phyloP scores from a whole-genome alignment of 2,329 filamentous ascomycete genomes.

The Clarireedia homoeocarpa region DNA sequence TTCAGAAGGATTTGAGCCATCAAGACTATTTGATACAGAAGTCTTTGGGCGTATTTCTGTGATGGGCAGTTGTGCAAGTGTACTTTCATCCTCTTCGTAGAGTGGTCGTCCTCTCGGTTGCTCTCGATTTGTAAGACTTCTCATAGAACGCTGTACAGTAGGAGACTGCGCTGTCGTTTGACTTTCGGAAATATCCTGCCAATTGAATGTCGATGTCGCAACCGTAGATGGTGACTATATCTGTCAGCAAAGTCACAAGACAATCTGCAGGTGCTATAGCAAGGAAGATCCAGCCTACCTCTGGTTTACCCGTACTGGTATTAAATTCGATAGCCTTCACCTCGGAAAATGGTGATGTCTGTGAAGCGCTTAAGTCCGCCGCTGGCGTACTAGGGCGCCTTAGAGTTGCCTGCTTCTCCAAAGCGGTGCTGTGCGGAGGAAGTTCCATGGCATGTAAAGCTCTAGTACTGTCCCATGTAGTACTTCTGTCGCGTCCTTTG shows the following conservation, averaged over 20 bases:
- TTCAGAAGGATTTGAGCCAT: slow-evolving; percentile 20
- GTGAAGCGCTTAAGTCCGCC: not conserved
- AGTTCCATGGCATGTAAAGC: slow-evolving; percentile 1
- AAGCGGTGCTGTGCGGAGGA: not conserved
- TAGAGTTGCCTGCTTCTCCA: not conserved
- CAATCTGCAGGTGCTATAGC: not conserved
- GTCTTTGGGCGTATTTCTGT: not conserved
- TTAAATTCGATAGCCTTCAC: not conserved
- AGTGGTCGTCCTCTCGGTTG: not conserved
- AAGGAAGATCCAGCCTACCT: not conserved
- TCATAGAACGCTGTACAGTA: not conserved
- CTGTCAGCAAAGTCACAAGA: not conserved
- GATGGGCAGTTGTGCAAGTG: slow-evolving; percentile 1
- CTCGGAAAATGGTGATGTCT: slow-evolving; percentile 2
- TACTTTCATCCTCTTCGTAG: slow-evolving; percentile 4
- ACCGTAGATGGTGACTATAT: slow-evolving; percentile 8
- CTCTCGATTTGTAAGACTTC: not conserved
- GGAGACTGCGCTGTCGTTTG: not conserved
- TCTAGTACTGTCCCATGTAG: slow-evolving; percentile 8
- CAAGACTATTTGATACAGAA: slow-evolving; percentile 14
- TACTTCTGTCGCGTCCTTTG: slow-evolving; percentile 10
- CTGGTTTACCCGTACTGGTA: not conserved
- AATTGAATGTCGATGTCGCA: slow-evolving; percentile 12
- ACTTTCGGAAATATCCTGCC: slow-evolving; percentile 18
- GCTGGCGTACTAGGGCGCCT: slow-evolving; percentile 1